Conservation (phyloP, 83 land plant species). For the Larix sibirica region DNA sequence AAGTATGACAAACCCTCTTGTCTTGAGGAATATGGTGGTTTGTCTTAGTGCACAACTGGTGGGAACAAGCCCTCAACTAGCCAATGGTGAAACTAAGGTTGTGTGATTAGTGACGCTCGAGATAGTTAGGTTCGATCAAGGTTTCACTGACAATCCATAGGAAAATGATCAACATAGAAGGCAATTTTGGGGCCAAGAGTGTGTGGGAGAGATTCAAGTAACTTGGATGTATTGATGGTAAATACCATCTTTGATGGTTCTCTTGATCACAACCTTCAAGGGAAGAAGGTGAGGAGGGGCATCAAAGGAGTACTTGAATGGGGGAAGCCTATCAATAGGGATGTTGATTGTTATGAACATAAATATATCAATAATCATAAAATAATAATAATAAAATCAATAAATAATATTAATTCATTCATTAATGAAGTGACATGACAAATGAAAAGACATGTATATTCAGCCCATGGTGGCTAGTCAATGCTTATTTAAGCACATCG, state of each 20-base stretch:
- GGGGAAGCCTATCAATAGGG: neutral
- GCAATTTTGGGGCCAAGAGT: neutral
- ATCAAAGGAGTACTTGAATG: neutral
- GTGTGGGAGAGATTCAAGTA: neutral
- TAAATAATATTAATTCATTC: too few relatives aligned
- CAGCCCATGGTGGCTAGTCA: too few relatives aligned
- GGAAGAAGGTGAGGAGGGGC: too few relatives aligned
- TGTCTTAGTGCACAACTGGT: neutral
- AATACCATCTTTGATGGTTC: too few relatives aligned
- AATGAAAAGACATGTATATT: too few relatives aligned
- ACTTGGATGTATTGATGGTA: too few relatives aligned
- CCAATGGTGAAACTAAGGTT: neutral
- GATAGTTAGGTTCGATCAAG: neutral
- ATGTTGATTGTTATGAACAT: neutral
- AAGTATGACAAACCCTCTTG: neutral
- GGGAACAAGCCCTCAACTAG: neutral
- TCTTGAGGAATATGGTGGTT: neutral
- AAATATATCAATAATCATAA: too few relatives aligned
- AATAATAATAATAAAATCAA: too few relatives aligned
- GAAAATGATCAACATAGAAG: neutral
- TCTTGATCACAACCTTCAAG: too few relatives aligned
- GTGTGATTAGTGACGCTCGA: neutral
- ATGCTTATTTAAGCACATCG: too few relatives aligned
- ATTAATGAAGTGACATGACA: too few relatives aligned
- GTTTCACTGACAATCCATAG: neutral